Percentiles rank a stretch among this genome's conserved stretches.
These are phyloP conservation scores for Acacia concinna DNA, from an alignment of 331 rosid species.

Conservation along the genomic window DNA sequence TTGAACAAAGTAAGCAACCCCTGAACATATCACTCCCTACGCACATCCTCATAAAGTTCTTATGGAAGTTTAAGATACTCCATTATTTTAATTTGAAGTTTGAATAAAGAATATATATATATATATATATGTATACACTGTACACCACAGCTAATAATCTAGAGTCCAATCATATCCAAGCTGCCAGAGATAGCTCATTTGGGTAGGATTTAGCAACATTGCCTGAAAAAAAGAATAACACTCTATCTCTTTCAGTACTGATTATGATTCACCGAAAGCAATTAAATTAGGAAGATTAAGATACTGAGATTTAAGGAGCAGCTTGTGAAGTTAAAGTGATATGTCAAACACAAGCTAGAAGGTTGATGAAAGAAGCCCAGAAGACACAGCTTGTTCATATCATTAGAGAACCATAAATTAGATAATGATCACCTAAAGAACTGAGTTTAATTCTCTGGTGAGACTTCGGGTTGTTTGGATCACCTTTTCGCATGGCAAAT, in stretches of 20 bases:
- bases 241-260: not conserved
- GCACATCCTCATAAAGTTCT: not conserved
- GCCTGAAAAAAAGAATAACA: constrained; percentile 37
- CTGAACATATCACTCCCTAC: constrained; percentile 62
- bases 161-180: constrained; percentile 52
- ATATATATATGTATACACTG: too few relatives aligned
- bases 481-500: constrained; percentile 46
- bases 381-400: constrained; percentile 43
- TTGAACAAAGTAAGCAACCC: constrained; percentile 24
- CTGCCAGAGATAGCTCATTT: constrained; percentile 52
- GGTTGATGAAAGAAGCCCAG: constrained; percentile 54
- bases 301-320: not conserved
- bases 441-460: constrained; percentile 18
- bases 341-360: constrained; percentile 45
- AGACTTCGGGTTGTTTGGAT: too few relatives aligned
- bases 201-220: constrained; percentile 55
- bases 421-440: constrained; percentile 34
- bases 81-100: too few relatives aligned
- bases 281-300: not conserved
- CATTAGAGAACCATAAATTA: constrained; percentile 51
- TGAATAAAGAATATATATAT: constrained; percentile 18
- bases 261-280: not conserved
- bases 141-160: constrained; percentile 46
- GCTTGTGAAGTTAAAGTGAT: not conserved
- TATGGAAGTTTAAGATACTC: not conserved